Conservation (phyloP, 2,329 filamentous ascomycete genomes). For the Curvularia sp. region DNA sequence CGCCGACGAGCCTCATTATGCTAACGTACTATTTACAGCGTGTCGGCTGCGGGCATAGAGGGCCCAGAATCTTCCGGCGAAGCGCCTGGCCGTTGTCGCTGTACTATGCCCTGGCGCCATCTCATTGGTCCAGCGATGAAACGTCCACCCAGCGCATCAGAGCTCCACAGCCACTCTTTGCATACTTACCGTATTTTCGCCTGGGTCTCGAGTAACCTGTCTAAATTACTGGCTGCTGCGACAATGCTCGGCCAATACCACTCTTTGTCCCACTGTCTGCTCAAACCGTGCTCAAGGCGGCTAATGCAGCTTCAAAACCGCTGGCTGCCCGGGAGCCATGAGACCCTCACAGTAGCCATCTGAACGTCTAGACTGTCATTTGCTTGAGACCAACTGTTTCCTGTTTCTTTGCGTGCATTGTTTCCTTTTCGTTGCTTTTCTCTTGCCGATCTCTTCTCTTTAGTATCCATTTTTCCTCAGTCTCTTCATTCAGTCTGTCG, state of each 20-base stretch:
- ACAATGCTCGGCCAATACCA: conserved; percentile 46
- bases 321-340: conserved; percentile 36
- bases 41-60: conserved; percentile 16
- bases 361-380: conserved; percentile 37
- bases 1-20: conserved; percentile 6
- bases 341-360: conserved; percentile 30
- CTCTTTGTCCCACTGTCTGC: conserved; percentile 35
- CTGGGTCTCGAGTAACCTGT: conserved; percentile 32
- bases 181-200: conserved; percentile 23
- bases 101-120: conserved; percentile 16
- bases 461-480: conserved; percentile 31
- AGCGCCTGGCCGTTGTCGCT: conserved; percentile 27
- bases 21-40: conserved; percentile 14
- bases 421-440: conserved; percentile 31
- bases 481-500: conserved; percentile 31
- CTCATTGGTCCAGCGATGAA: conserved; percentile 41
- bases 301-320: conserved; percentile 51
- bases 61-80: conserved; percentile 24
- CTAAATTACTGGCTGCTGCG: conserved; percentile 32
- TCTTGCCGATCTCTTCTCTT: conserved; percentile 47
- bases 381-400: conserved; percentile 35
- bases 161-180: conserved; percentile 43
- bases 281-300: conserved; percentile 51
- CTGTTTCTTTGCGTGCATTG: conserved; percentile 30
- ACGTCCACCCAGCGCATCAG: conserved; percentile 27